A percentile compares a stretch with the other conserved stretches of the same genome.
phyloP scores from a whole-genome alignment of 2,329 filamentous ascomycete genomes.

The Annulohypoxylon truncatum region DNA sequence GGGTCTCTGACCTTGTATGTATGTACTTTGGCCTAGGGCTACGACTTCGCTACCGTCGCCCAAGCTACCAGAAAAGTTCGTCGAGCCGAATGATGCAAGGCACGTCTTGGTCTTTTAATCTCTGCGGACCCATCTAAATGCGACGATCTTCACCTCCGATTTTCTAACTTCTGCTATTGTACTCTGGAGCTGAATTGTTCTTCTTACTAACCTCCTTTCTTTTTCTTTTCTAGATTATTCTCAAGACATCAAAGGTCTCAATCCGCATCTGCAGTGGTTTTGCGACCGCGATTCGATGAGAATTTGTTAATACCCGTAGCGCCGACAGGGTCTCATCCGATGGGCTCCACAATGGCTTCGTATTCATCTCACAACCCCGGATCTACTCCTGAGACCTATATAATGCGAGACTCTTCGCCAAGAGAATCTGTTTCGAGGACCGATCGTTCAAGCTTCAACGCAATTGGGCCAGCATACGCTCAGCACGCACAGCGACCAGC shows the following conservation, averaged over 20 bases:
- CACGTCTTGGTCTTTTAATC: slow-evolving; percentile 41
- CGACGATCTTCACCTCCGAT: slow-evolving; percentile 43
- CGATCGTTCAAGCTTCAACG: slow-evolving; percentile 37
- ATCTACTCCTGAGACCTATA: slow-evolving; percentile 35
- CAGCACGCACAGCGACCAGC: slow-evolving; percentile 40
- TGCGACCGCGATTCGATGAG: slow-evolving; percentile 41
- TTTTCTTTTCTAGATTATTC: slow-evolving; percentile 39
- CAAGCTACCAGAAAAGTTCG: slow-evolving; percentile 26
- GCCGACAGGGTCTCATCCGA: slow-evolving; percentile 22
- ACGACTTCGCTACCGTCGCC: slow-evolving; percentile 13
- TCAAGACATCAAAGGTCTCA: slow-evolving; percentile 43
- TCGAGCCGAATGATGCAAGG: slow-evolving; percentile 36
- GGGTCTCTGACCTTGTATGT: not conserved
- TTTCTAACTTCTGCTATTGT: slow-evolving; percentile 22
- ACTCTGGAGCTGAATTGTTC: not conserved
- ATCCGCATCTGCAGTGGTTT: slow-evolving; percentile 41
- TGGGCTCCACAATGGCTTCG: slow-evolving; percentile 41
- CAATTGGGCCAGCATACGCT: slow-evolving; percentile 31
- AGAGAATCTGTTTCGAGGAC: slow-evolving; percentile 29
- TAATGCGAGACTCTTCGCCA: slow-evolving; percentile 28
- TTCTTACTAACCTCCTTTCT: slow-evolving; percentile 43
- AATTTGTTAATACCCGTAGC: slow-evolving; percentile 39
- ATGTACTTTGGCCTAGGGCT: slow-evolving; percentile 11
- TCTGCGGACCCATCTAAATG: slow-evolving; percentile 40
- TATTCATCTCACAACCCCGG: slow-evolving; percentile 33